Percentiles rank a stretch among this genome's conserved stretches.
Conservation (phyloP, 169 alveolate species). For the Perkinsus chesapeaki region DNA sequence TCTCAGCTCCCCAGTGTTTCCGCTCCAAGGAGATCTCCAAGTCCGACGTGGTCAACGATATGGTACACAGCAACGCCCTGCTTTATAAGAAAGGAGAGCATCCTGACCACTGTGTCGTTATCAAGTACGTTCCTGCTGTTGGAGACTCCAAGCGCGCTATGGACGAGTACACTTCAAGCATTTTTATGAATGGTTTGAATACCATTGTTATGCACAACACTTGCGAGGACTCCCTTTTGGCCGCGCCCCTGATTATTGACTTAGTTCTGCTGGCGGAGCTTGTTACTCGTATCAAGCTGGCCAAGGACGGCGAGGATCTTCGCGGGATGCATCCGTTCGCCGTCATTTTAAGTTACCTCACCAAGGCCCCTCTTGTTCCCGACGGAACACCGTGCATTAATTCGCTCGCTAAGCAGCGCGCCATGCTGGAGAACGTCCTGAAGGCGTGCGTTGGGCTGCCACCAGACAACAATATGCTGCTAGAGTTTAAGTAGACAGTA, state of each 20-base stretch:
- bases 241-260: conserved; percentile 79
- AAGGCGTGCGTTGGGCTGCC: conserved; percentile 40
- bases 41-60: conserved; percentile 74
- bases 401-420: conserved; percentile 30
- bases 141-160: conserved; percentile 84
- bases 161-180: conserved; percentile 76
- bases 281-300: conserved; percentile 7
- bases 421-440: conserved; percentile 18
- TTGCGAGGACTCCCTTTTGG: conserved; percentile 81
- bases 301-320: not conserved
- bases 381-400: conserved; percentile 22
- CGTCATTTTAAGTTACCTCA: conserved; percentile 20
- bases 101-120: conserved; percentile 74
- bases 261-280: conserved; percentile 68
- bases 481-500: not conserved
- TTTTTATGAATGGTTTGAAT: conserved; percentile 73
- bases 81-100: conserved; percentile 54
- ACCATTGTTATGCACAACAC: conserved; percentile 71
- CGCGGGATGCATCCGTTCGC: conserved; percentile 20
- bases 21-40: conserved; percentile 73
- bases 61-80: conserved; percentile 60
- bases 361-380: conserved; percentile 39
- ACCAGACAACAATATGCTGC: conserved; percentile 23
- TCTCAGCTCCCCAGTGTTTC: conserved; percentile 65
- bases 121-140: conserved; percentile 77